Base-by-base conservation (phyloP, 495 filamentous ascomycete species). In the Podospora fimiseda region DNA sequence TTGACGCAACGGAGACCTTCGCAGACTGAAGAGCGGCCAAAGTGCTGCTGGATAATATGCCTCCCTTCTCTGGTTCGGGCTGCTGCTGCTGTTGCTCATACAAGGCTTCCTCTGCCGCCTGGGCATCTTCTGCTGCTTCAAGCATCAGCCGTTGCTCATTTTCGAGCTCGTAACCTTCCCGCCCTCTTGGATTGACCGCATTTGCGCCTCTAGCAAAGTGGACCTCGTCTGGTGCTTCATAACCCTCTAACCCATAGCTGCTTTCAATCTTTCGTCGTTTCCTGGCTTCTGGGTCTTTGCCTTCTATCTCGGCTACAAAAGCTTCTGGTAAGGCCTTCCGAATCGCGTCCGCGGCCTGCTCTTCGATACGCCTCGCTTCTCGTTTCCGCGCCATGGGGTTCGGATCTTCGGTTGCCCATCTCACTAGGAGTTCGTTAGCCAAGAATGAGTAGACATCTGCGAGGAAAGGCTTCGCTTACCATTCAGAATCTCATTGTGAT, bases 311-410 rank as follows among this genome's bases (percentile, higher is more conserved):
- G 0, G 89, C 88, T 1, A 99, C 86, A 60, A 89, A 97, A 20
- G 87, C 89, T 1, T 84, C 90, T 0, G 94, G 94, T n/a, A 99
- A 70, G 6, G 94, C 93, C 38, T 84, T 76, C 19, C 94, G 76
- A 37, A 99, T 89, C 9, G 94, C 94, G 63, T 96, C 94, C 0
- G 93, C 94, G n/a, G 94, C 94, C 69, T 96, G 92, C 67, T 99
- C 94, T 69, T 99, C 94, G 46, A 99, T 83, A 15, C 85, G 76
- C 30, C 88, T 76, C 16, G 88, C 91, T 64, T 99, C 94, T 30
- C 94, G 81, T 57, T 93, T 92, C 67, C 96, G 91, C 9, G 93
- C 89, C 77, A 89, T 81, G 0, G 94, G 94, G 57, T 99, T 99
- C 16, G 94, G 94, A 65, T 99, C 94, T 2, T 85, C 85, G 0